Conservation (phyloP, 75 land plant species). For the Pinus albicaulis region DNA sequence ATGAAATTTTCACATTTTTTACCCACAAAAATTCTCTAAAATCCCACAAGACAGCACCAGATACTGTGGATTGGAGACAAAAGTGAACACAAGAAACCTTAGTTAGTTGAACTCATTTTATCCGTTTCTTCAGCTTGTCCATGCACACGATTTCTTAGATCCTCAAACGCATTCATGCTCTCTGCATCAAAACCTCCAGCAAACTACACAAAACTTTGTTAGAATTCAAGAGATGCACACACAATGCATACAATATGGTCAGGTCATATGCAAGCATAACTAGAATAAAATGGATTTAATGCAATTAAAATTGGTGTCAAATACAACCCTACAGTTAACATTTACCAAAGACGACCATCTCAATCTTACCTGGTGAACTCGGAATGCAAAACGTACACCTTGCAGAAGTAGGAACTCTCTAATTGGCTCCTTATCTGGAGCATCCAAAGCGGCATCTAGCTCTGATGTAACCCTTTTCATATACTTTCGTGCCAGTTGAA, state of each 20-base stretch:
- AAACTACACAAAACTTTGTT: constrained; percentile 49
- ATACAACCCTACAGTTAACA: not conserved
- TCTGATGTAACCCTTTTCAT: constrained; percentile 95
- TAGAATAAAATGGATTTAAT: not conserved
- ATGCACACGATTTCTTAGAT: constrained; percentile 62
- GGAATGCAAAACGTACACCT: constrained; percentile 97
- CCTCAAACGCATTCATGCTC: constrained; percentile 92
- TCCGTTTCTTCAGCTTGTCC: constrained; percentile 20
- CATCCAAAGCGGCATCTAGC: constrained; percentile 57
- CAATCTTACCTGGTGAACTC: constrained; percentile 88
- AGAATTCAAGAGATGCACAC: not conserved
- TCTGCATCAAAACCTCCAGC: constrained; percentile 98
- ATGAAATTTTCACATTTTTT: not conserved
- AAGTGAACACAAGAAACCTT: not conserved
- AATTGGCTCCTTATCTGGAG: constrained; percentile 78
- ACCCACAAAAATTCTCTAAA: not conserved
- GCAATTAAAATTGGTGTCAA: not conserved
- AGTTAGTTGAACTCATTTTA: not conserved
- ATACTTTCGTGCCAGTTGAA: constrained; percentile 90
- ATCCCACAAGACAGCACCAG: not conserved
- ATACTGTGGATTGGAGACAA: not conserved
- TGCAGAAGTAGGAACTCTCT: constrained; percentile 88
- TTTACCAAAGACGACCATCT: not conserved
- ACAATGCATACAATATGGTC: not conserved
- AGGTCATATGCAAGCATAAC: not conserved